Evolutionary conservation across 345 rosid genomes (phyloP), one percentile per base, ranked within the genome.

Genomic region (Geranium brycei): DNA sequence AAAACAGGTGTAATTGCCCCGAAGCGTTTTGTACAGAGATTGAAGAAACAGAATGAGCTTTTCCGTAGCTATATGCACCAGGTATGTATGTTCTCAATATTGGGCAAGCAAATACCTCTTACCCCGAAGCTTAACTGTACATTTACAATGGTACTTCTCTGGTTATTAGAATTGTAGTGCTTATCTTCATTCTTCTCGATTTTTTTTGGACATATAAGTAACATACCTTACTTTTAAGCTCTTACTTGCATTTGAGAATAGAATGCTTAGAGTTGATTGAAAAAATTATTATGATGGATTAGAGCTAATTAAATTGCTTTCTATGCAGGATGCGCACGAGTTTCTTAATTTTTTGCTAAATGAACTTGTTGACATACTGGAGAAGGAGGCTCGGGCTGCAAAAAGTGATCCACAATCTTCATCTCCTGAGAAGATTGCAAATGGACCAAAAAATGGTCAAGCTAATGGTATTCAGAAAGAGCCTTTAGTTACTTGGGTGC

Each of bases 41-140:
- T 95, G 84, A 95, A 95, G 81, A 95, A 95, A 79, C 99, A 95
- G 75, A 95, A 95, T 75, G 99, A 95, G 81, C 87, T 87, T 68
- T 95, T 95, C 75, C 91, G 99, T 53, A 91, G 99, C 76, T 95
- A 95, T 73, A 91, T 95, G 99, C 99, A 91, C 76, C 99, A 95
- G 97, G 97, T 91, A 35, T 35, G 28, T 23, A 0, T 23, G 28
- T 23, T 23, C 19, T 57, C 18, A 15, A 57, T 57, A 13, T 57
- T 23, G 28, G 28, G 28, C 28, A 23, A 23, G 28, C 28, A 23
- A 23, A 23, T 23, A 23, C 28, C 28, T 23, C 28, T 23, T 23
- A 23, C 28, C 28, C 28, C 28, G 28, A 23, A 23, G 1, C 41
- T 35, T 35, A 35, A 0, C 4, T 35, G 3, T 4, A 35, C 41